These are phyloP conservation scores for Botryotinia narcissicola DNA, from an alignment of 2,329 filamentous ascomycete genomes.

Conservation along the genomic window DNA sequence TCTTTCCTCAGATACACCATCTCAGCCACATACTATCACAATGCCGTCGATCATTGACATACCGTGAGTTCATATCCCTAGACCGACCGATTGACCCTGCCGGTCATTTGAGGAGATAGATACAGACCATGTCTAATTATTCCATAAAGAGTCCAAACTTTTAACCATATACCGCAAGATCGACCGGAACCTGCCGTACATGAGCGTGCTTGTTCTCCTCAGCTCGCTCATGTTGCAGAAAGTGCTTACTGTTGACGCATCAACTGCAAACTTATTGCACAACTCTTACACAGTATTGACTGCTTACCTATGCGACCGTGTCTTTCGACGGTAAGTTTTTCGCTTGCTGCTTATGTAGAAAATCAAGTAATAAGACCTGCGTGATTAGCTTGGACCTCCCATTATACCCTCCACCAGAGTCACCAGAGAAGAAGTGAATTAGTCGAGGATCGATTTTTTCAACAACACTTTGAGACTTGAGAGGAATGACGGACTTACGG, in stretches of 20 bases:
- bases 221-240: background rate
- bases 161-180: background rate
- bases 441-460: fast-evolving
- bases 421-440: background rate
- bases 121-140: background rate
- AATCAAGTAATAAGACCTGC: background rate
- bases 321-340: background rate
- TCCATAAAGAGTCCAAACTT: background rate
- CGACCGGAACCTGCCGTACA: background rate
- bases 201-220: background rate
- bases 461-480: background rate
- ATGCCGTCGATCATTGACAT: background rate
- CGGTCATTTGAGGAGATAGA: background rate
- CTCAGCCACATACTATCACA: background rate
- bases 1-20: background rate
- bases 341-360: background rate
- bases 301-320: background rate
- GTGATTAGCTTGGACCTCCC: background rate
- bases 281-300: background rate
- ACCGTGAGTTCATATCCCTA: background rate
- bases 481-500: background rate
- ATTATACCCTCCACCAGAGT: background rate
- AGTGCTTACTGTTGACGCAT: fast-evolving
- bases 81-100: background rate
- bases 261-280: background rate